Conservation (phyloP, 805 yeast species). For the Wickerhamiella dianesei region DNA sequence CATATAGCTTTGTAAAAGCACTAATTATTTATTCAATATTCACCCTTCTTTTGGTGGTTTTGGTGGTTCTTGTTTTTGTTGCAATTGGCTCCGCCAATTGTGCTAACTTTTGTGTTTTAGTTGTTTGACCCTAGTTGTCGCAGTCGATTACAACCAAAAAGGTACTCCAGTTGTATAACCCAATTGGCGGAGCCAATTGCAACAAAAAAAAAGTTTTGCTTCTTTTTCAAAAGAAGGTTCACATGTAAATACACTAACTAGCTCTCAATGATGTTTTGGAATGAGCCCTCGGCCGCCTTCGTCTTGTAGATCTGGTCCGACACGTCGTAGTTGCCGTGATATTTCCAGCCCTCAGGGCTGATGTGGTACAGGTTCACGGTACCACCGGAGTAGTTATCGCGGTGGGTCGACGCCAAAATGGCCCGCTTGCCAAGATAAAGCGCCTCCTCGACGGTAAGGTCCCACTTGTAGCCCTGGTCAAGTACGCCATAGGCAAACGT, state of each 20-base stretch:
- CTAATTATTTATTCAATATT: background rate
- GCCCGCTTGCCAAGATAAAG: slow-evolving; percentile 88
- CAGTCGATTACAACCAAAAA: no score
- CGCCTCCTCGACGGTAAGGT: slow-evolving; percentile 83
- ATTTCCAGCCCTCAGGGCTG: slow-evolving; percentile 86
- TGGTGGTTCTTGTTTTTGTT: no score
- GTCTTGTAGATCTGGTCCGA: slow-evolving; percentile 85
- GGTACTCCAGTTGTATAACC: no score
- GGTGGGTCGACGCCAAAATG: slow-evolving; percentile 92
- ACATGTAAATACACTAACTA: no score
- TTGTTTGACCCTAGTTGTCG: no score
- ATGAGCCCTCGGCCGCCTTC: slow-evolving; percentile 76
- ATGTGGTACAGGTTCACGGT: slow-evolving; percentile 87
- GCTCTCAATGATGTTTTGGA: slow-evolving; percentile 47
- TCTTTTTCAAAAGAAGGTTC: no score
- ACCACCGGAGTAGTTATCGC: slow-evolving; percentile 98
- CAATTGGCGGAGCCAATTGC: no score
- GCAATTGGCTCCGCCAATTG: no score
- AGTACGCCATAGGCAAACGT: slow-evolving; percentile 98
- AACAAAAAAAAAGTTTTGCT: no score
- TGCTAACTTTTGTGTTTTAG: no score
- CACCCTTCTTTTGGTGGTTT: background rate
- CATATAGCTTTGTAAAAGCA: background rate
- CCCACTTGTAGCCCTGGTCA: slow-evolving; percentile 88
- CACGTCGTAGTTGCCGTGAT: slow-evolving; percentile 89